These are phyloP conservation scores for Allantophomopsis cytisporea DNA, from an alignment of 2,329 filamentous ascomycete genomes.

Conservation along the genomic window DNA sequence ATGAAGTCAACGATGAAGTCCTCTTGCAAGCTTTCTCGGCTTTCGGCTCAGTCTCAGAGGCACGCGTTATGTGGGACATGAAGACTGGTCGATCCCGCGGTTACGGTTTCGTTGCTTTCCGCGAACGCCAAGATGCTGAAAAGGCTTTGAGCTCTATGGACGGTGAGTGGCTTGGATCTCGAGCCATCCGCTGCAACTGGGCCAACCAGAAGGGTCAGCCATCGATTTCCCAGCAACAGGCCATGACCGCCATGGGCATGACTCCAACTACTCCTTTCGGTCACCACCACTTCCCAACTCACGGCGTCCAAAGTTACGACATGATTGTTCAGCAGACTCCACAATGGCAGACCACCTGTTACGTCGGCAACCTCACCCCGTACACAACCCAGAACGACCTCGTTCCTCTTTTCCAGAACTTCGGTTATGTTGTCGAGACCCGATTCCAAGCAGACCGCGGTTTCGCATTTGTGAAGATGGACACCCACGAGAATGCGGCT, in stretches of 20 bases:
- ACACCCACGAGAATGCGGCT: constrained; percentile 91
- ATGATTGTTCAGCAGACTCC: constrained; percentile 94
- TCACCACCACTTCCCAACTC: constrained; percentile 94
- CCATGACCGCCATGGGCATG: constrained; percentile 96
- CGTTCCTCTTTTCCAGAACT: constrained; percentile 97
- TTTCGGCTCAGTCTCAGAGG: constrained; percentile 92
- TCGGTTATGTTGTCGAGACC: constrained; percentile 93
- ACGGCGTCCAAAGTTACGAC: constrained; percentile 93
- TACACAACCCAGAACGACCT: constrained; percentile 96
- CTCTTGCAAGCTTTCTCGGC: constrained; percentile 88
- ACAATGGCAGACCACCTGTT: constrained; percentile 96
- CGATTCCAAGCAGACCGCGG: constrained; percentile 96
- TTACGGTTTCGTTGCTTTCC: constrained; percentile 96
- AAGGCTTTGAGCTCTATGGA: constrained; percentile 97
- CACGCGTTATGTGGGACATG: constrained; percentile 99
- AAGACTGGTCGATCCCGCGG: constrained; percentile 96
- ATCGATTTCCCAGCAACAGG: constrained; percentile 94
- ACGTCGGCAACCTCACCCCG: constrained; percentile 93
- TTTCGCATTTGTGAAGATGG: constrained; percentile 99
- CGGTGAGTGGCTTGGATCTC: constrained; percentile 95
- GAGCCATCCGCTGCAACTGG: constrained; percentile 99
- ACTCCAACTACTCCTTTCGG: constrained; percentile 93
- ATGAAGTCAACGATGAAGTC: constrained; percentile 96
- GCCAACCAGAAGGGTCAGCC: constrained; percentile 99
- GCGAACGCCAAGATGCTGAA: constrained; percentile 84